Base-by-base conservation (phyloP, 2,329 filamentous ascomycete genomes). In the Penicillium brevicompactum region DNA sequence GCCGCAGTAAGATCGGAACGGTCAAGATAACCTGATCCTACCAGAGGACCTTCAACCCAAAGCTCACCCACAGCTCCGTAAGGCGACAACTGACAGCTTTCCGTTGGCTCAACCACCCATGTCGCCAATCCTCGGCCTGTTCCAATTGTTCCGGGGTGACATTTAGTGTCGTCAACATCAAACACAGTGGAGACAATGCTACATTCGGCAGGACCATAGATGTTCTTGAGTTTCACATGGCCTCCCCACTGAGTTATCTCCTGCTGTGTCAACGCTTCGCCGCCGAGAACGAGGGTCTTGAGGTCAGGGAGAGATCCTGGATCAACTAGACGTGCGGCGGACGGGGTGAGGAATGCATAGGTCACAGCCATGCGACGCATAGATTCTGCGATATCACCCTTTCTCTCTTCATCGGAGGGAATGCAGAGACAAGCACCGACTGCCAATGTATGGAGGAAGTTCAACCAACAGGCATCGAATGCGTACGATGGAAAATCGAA, bases 341-440 rank as follows among this genome's bases (percentile, higher is more conserved):
- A 45, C 30, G 51, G 51, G 2, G 51, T 54, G 16, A 54, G 27
- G 31, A 46, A 45, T 13, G 46, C 22, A 13, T 30, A 40, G 21
- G 45, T 54, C 24, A 47, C 51, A 10, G 16, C 18, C 11, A 44
- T 11, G 11, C 11, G 30, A 9, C 32, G 22, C 11, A 53, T 44
- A 24, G 11, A 48, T 3, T 37, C 45, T 4, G 38, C 18, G 10
- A 53, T 37, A 30, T 44, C 46, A n/a, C 37, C 21, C n/a, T 49
- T 22, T 14, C 46, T 16, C 30, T 49, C 40, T 18, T 49, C 38
- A 13, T 49, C n/a, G 31, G 45, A 41, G 16, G 51, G 51, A 6
- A 53, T 41, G 16, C 37, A 38, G 45, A 46, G 18, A 16, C 46
- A 49, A 27, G 46, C 51, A 13, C 51, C 51, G 1, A 30, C 14